Evolutionary conservation across 2,329 filamentous ascomycete species (phyloP), one percentile per base, ranked within the genome.

Genomic region (Paramyrothecium roridum): DNA sequence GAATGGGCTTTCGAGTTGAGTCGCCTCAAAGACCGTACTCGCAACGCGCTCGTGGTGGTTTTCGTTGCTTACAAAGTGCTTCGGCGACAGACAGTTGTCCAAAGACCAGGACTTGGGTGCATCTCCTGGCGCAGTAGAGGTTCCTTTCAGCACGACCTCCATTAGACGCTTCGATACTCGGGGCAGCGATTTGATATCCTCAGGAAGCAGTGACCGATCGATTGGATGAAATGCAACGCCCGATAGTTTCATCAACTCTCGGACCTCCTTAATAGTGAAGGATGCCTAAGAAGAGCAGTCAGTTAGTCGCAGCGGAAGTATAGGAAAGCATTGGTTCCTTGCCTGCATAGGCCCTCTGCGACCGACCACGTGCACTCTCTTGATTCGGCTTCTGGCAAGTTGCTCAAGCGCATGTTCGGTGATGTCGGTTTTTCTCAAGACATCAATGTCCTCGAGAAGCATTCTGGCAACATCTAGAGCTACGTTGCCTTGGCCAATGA

Each of bases 401-500:
- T 82, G 81, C 52, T 91, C 86, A 16, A 98, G 72, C 1, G 95
- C 95, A 64, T 90, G 83, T 58, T 92, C 89, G 2, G 93, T 87
- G 50, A 99, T 98, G 68, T 99, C 95, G 0, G 95, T 97, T 65
- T 86, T 87, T 8, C 83, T 80, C 48, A 99, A 77, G 21, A 81
- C 75, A 63, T 93, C 85, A 1, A 96, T 77, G 57, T 90, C 84
- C 52, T 88, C 86, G 16, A 99, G 79, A 6, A 99, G 77, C 65
- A 96, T 93, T 23, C 96, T 84, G 1, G 93, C 92, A 17, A 99
- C 90, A 70, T 99, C 95, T 50, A 99, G 77, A 1, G 95, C 95
- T 10, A 99, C 95, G 72, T 99, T 99, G 17, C 95, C 95, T 67
- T 99, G 93, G 2, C 95, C 95, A 60, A 99, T 86, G 50, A 99